These are phyloP conservation scores for Ophiostoma pallidulum DNA, from an alignment of 2,329 filamentous ascomycete genomes.

Conservation along the genomic window DNA sequence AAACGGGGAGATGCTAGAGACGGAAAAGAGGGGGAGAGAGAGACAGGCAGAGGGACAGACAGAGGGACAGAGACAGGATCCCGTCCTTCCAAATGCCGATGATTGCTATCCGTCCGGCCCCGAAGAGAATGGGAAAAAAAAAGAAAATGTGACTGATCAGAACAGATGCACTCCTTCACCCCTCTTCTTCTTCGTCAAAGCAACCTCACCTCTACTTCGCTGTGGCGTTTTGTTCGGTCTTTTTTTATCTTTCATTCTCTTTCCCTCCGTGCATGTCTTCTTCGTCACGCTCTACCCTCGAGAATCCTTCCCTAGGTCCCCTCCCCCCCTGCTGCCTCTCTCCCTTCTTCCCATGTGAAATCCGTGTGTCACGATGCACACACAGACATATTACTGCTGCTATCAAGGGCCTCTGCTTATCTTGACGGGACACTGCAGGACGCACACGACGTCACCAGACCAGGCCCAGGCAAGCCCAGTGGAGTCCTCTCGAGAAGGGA, in stretches of 20 bases:
- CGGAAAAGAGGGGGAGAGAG: neutral
- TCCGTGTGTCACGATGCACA: conserved; percentile 4
- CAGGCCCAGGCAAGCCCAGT: neutral
- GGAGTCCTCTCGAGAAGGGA: no score
- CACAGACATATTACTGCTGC: neutral
- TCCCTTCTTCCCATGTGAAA: conserved; percentile 2
- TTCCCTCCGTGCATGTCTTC: no score
- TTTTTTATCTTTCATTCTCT: no score
- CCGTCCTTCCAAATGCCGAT: no score
- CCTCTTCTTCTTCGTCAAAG: neutral
- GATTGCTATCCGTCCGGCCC: neutral
- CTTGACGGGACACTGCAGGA: neutral
- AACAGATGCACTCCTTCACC: neutral
- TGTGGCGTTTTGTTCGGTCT: no score
- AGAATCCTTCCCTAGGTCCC: no score
- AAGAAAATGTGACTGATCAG: neutral
- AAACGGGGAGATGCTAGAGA: no score
- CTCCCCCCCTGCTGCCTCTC: neutral
- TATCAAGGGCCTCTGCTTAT: no score
- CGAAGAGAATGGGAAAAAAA: neutral
- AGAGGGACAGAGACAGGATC: no score
- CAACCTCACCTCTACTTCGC: no score
- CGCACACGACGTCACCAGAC: conserved; percentile 7
- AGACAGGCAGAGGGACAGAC: no score
- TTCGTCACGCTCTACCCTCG: no score